These are phyloP conservation scores for Mortierella sp. DNA, from an alignment of 371 early-diverging fungal species.

Conservation along the genomic window DNA sequence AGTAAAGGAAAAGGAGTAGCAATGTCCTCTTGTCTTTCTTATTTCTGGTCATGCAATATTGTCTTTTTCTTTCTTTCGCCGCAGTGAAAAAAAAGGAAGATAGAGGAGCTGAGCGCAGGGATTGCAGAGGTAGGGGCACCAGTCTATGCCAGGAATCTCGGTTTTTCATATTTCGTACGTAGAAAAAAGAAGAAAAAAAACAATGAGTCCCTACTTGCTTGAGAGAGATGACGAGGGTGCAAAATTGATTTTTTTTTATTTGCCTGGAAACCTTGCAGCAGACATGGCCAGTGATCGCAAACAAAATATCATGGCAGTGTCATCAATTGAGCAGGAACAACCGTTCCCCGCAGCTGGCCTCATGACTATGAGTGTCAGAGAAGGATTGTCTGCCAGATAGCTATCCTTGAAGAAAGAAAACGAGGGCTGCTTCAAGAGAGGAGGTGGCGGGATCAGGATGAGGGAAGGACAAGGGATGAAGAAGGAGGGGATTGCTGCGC, in stretches of 20 bases:
- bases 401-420: neutral
- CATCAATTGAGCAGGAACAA: neutral
- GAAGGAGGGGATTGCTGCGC: neutral
- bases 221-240: neutral
- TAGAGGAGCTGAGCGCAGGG: too few relatives aligned
- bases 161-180: neutral
- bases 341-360: neutral
- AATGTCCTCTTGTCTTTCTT: too few relatives aligned
- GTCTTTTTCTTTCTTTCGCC: too few relatives aligned
- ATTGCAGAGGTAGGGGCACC: neutral
- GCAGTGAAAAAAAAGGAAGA: too few relatives aligned
- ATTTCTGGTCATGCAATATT: too few relatives aligned
- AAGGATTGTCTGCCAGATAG: too few relatives aligned
- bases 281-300: neutral
- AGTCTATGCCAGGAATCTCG: neutral
- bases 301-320: neutral
- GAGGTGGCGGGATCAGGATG: neutral
- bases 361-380: neutral
- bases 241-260: neutral
- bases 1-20: too few relatives aligned
- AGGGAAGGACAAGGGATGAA: too few relatives aligned
- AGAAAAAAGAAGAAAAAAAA: neutral
- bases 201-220: neutral
- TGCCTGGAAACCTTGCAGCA: constrained; percentile 5
- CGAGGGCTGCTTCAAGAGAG: neutral